A percentile compares a stretch with the other conserved stretches of the same genome.
Evolutionary conservation across 108 stramenopile genomes (phyloP).

Genomic region (Asterionellopsis glacialis): DNA sequence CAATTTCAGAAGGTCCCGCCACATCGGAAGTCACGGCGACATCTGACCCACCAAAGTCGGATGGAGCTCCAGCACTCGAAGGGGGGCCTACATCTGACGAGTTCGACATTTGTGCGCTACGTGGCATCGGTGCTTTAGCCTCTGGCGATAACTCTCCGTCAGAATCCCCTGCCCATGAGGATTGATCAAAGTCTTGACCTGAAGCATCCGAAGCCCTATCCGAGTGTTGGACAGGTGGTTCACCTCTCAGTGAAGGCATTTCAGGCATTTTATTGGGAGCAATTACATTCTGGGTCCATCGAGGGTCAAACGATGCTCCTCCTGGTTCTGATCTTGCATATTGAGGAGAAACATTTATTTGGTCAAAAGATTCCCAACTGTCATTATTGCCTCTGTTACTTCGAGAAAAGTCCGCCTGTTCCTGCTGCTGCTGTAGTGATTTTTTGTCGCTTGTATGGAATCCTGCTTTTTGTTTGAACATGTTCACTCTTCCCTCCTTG

Average conservation of each 20-base stretch:
- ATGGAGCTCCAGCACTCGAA: background rate
- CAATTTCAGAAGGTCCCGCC: background rate
- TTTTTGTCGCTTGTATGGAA: background rate
- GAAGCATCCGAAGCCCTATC: too few species aligned
- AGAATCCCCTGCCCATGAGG: background rate
- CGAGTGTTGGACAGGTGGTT: too few species aligned
- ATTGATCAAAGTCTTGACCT: background rate
- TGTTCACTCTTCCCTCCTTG: slow-evolving; percentile 5
- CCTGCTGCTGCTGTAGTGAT: background rate
- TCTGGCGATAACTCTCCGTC: too few species aligned
- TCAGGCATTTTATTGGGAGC: too few species aligned
- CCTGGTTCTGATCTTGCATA: slow-evolving; percentile 10
- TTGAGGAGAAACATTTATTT: background rate
- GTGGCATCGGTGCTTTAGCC: too few species aligned
- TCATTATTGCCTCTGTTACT: background rate
- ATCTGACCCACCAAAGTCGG: background rate
- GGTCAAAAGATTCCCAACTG: too few species aligned
- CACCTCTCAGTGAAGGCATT: too few species aligned
- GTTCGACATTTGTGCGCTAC: background rate
- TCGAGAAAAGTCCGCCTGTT: background rate
- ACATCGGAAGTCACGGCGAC: slow-evolving; percentile 11
- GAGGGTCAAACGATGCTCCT: too few species aligned
- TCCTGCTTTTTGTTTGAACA: slow-evolving; percentile 16
- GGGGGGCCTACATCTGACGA: slow-evolving; percentile 5
- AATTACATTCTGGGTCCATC: too few species aligned